A percentile compares a stretch with the other conserved stretches of the same genome.
Conservation (phyloP, 768 basidiomycete species). For the Rhodotorula toruloides region DNA sequence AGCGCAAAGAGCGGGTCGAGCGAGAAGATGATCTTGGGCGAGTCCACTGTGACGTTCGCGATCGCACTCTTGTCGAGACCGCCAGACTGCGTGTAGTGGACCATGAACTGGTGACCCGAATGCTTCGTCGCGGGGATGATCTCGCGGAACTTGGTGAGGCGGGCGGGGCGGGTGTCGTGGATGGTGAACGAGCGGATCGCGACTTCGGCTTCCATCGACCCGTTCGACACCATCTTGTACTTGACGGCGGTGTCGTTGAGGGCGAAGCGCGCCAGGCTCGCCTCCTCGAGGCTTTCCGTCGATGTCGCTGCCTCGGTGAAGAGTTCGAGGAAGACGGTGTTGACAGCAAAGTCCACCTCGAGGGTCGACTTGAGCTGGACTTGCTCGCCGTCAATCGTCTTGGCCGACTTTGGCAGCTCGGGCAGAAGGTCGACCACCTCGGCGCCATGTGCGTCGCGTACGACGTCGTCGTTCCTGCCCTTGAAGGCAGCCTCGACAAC, state of each 20-base stretch:
- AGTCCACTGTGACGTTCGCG: slow-evolving; percentile 82
- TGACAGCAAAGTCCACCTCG: slow-evolving; percentile 67
- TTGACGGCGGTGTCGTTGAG: slow-evolving; percentile 72
- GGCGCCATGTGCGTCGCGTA: slow-evolving; percentile 6
- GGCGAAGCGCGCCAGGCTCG: slow-evolving; percentile 79
- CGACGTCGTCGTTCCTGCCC: neutral
- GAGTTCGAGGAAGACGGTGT: slow-evolving; percentile 72
- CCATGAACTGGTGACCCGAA: slow-evolving; percentile 81
- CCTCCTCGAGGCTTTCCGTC: slow-evolving; percentile 60
- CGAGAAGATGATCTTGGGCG: slow-evolving; percentile 85
- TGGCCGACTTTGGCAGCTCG: slow-evolving; percentile 46
- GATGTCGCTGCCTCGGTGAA: slow-evolving; percentile 65
- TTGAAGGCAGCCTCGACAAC: neutral
- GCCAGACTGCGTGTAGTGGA: slow-evolving; percentile 75
- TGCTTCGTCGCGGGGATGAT: slow-evolving; percentile 89
- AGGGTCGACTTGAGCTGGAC: slow-evolving; percentile 61
- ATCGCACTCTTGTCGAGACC: slow-evolving; percentile 57
- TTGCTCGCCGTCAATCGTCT: slow-evolving; percentile 38
- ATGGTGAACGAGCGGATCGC: slow-evolving; percentile 86
- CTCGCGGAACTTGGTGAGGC: slow-evolving; percentile 79
- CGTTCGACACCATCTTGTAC: slow-evolving; percentile 73
- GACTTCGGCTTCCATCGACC: slow-evolving; percentile 79
- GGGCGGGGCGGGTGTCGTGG: slow-evolving; percentile 70
- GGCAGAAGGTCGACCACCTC: slow-evolving; percentile 47
- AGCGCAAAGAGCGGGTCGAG: slow-evolving; percentile 84